phyloP scores from a whole-genome alignment of 345 rosid species.

The Brassica juncea region DNA sequence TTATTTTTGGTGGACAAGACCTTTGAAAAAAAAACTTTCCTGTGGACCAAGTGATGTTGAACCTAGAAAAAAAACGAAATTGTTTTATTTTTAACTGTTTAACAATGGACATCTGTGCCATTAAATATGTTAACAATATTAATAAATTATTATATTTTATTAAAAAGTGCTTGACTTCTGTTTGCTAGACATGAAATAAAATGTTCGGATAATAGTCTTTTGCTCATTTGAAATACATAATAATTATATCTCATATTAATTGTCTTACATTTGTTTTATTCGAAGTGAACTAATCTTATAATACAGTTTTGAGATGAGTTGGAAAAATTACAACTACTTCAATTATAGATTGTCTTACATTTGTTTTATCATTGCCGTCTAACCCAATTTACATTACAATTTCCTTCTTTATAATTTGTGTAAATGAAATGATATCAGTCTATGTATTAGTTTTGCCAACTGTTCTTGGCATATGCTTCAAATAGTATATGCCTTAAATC shows the following conservation, averaged over 20 bases:
- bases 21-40: too few species aligned
- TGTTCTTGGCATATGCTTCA: too few species aligned
- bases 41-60: background rate
- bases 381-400: background rate
- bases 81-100: background rate
- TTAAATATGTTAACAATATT: background rate
- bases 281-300: background rate
- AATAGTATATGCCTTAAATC: too few species aligned
- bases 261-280: too few species aligned
- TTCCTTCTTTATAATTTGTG: background rate
- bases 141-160: too few species aligned
- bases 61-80: background rate
- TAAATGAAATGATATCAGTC: background rate
- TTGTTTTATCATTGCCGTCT: too few species aligned
- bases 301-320: background rate
- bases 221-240: background rate
- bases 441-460: too few species aligned
- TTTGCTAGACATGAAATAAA: background rate
- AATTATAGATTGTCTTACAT: too few species aligned
- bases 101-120: background rate
- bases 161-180: background rate
- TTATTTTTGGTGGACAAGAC: too few species aligned
- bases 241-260: background rate
- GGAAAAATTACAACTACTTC: too few species aligned
- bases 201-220: background rate